A percentile compares a stretch with the other conserved stretches of the same genome.
These are phyloP conservation scores for Trypanosomatidae sp. DNA, from an alignment of 208 protist genomes.

Conservation along the genomic window DNA sequence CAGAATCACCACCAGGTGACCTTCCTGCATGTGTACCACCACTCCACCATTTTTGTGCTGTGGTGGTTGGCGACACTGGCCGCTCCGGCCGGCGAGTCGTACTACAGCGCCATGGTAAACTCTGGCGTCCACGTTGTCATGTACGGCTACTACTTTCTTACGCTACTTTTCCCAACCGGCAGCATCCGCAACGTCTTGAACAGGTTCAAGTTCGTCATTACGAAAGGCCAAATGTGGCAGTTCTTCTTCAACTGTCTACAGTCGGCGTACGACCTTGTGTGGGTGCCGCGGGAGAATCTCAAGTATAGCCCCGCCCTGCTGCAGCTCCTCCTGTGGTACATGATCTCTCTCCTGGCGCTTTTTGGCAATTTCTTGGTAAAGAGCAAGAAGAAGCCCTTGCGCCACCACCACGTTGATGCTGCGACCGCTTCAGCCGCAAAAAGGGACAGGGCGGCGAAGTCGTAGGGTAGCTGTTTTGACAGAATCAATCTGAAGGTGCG, in stretches of 20 bases:
- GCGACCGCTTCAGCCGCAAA: neutral
- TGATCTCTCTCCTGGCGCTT: slow-evolving; percentile 69
- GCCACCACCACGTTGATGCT: slow-evolving; percentile 3
- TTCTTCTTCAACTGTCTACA: slow-evolving; percentile 73
- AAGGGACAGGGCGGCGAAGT: neutral
- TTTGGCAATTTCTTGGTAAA: slow-evolving; percentile 79
- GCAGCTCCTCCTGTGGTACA: slow-evolving; percentile 74
- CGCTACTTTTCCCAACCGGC: slow-evolving; percentile 54
- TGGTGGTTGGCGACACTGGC: slow-evolving; percentile 59
- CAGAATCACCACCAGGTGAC: slow-evolving; percentile 77
- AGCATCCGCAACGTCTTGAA: slow-evolving; percentile 51
- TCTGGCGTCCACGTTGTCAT: slow-evolving; percentile 78
- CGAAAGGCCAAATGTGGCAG: slow-evolving; percentile 76
- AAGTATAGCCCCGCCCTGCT: slow-evolving; percentile 54
- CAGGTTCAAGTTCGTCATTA: slow-evolving; percentile 80
- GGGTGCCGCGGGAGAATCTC: slow-evolving; percentile 44
- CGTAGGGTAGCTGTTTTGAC: neutral
- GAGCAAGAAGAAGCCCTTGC: slow-evolving; percentile 22
- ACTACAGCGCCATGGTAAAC: slow-evolving; percentile 85
- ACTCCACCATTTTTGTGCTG: slow-evolving; percentile 72
- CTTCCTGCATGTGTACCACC: slow-evolving; percentile 86
- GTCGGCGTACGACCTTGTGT: slow-evolving; percentile 63
- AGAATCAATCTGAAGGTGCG: slow-evolving; percentile 7
- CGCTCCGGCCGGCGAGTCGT: slow-evolving; percentile 71
- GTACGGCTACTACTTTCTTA: slow-evolving; percentile 87